phyloP scores from a whole-genome alignment of 2,329 filamentous ascomycete genomes.

The Dactylonectria estremocensis region DNA sequence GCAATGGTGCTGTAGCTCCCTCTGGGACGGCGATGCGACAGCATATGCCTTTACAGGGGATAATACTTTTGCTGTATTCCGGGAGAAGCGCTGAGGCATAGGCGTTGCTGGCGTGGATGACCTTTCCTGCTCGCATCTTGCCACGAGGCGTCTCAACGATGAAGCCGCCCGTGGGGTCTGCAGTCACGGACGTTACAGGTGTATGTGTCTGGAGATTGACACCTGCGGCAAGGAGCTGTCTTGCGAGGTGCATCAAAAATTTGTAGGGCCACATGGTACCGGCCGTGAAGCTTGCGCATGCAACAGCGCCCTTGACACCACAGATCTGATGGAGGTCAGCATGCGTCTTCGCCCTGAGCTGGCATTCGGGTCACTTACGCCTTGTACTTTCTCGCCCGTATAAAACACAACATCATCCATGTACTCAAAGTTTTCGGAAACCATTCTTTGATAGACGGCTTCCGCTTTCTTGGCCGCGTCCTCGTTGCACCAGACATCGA shows the following conservation, averaged over 20 bases:
- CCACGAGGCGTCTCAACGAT: background rate
- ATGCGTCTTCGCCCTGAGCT: background rate
- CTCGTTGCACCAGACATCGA: conserved; percentile 3
- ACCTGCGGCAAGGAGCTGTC: background rate
- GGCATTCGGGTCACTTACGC: background rate
- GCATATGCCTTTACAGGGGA: background rate
- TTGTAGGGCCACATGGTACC: background rate
- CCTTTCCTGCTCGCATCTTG: background rate
- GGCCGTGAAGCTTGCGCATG: background rate
- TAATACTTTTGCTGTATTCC: background rate
- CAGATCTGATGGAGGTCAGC: background rate
- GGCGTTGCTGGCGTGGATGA: background rate
- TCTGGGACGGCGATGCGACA: conserved; percentile 4
- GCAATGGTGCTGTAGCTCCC: background rate
- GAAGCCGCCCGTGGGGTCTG: background rate
- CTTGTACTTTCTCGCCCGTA: background rate
- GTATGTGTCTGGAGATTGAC: background rate
- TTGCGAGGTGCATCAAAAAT: background rate
- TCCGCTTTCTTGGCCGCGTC: background rate
- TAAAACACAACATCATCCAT: conserved; percentile 1
- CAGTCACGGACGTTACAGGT: background rate
- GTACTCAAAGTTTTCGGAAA: conserved; percentile 1
- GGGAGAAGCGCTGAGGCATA: background rate
- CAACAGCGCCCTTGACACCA: background rate
- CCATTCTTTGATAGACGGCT: conserved; percentile 1